Base-by-base conservation (phyloP, 2,329 filamentous ascomycete species). In the Paracoccidioides lutzii region DNA sequence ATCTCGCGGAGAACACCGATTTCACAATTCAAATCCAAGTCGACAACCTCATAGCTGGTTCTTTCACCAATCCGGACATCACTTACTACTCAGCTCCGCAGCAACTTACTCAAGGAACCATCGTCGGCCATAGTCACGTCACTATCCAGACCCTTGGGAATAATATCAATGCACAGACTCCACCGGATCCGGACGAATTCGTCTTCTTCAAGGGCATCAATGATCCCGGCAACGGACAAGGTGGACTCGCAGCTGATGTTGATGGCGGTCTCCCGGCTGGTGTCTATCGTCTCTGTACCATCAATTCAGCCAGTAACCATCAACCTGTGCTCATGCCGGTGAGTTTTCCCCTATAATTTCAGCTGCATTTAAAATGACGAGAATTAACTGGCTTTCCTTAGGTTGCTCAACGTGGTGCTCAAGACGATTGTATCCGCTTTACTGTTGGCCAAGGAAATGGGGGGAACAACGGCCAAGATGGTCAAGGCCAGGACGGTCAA, bases 151-250 rank as follows among this genome's bases (percentile, higher is more conserved):
- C 75, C 43, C 64, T 81, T 42, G 66, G 66, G 12, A 58, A 52
- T 37, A 60, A 69, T 38, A 55, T 72, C 44, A 71, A 70, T 44
- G 65, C 71, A 1, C 63, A 58, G 0, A 64, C 63, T 4, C 68
- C 75, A 55, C 64, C 70, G 45, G 62, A 75, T 57, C 61, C 75
- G 49, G 62, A 73, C 8, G 68, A 70, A 22, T 81, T 81, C 64
- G 75, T 69, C 30, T 81, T 79, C 68, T 81, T 81, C 73, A 80
- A 80, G 69, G 79, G 79, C 56, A 74, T 81, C 63, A 78, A 81
- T 60, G 75, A 80, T 58, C 69, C 63, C 28, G 77, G 75, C 41
- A 69, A 79, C 57, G 72, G 73, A 8, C 64, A 74, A 5, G 78
- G 76, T 5, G 61, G 68, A n/a, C 69, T 80, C 41, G 64, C 65